These are phyloP conservation scores for Aristolochia californica DNA, from an alignment of 164 flowering plant species.

Conservation along the genomic window DNA sequence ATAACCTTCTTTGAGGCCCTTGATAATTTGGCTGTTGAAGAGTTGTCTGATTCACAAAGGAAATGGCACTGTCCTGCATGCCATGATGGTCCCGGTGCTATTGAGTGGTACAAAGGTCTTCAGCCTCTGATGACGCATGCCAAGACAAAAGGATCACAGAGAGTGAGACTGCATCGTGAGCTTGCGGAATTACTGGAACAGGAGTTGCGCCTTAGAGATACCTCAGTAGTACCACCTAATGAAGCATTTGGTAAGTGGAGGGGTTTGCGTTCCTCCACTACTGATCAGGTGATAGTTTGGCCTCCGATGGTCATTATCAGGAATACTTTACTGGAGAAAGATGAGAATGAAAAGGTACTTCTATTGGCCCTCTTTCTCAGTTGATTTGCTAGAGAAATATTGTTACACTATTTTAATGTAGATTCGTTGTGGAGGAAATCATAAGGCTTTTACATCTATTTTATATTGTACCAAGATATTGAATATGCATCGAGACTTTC, in stretches of 20 bases:
- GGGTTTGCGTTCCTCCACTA: conserved; percentile 34
- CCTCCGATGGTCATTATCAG: conserved; percentile 87
- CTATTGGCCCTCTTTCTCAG: neutral
- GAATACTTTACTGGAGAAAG: conserved; percentile 67
- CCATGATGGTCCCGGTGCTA: conserved; percentile 83
- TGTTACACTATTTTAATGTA: neutral
- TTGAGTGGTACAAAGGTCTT: conserved; percentile 82
- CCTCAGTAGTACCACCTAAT: conserved; percentile 59
- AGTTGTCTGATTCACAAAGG: conserved; percentile 55
- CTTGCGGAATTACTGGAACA: conserved; percentile 72
- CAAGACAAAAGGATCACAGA: conserved; percentile 58
- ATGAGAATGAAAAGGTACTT: conserved; percentile 73
- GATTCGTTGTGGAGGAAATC: too few species aligned
- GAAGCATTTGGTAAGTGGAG: conserved; percentile 71
- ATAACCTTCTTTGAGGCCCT: conserved; percentile 44
- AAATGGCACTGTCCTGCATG: conserved; percentile 99
- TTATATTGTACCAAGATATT: too few species aligned
- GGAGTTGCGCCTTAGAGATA: conserved; percentile 55
- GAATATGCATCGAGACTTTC: too few species aligned
- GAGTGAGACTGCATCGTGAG: conserved; percentile 68
- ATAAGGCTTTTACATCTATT: too few species aligned
- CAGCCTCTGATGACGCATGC: conserved; percentile 84
- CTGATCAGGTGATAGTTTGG: conserved; percentile 79
- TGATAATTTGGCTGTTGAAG: conserved; percentile 39
- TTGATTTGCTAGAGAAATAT: neutral